Percentiles rank a stretch among this genome's conserved stretches.
These are phyloP conservation scores for Wickerhamiella siamensis DNA, from an alignment of 805 yeast genomes.

Conservation along the genomic window DNA sequence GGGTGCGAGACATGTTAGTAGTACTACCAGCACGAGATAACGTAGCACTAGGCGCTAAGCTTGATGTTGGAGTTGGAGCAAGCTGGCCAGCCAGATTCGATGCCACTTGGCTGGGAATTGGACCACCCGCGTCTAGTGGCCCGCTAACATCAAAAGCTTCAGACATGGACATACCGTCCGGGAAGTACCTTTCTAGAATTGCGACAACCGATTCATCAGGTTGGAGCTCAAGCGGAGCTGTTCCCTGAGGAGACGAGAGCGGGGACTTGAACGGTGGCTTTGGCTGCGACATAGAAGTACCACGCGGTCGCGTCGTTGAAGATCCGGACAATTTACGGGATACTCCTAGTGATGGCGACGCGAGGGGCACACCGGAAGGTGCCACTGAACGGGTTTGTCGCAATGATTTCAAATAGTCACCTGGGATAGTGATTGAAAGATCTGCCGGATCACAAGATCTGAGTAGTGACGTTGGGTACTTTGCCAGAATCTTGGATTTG, in stretches of 20 bases:
- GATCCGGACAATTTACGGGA: conserved; percentile 1
- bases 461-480: conserved; percentile 55
- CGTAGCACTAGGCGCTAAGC: neutral
- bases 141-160: conserved; percentile 47
- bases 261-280: neutral
- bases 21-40: neutral
- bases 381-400: neutral
- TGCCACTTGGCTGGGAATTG: neutral
- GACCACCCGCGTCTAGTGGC: too few species aligned
- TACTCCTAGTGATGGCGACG: neutral
- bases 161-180: conserved; percentile 51
- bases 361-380: conserved; percentile 2
- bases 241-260: neutral
- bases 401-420: neutral
- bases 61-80: too few species aligned
- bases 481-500: conserved; percentile 46
- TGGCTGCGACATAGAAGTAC: neutral
- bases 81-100: neutral
- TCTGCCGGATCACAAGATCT: conserved; percentile 57
- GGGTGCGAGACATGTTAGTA: neutral
- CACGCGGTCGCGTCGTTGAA: neutral
- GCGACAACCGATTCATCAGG: conserved; percentile 52
- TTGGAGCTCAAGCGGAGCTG: conserved; percentile 18
- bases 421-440: conserved; percentile 21
- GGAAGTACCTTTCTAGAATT: conserved; percentile 44